A percentile compares a stretch with the other conserved stretches of the same genome.
Evolutionary conservation across 805 yeast genomes (phyloP).

Genomic region (Scheffersomyces spartinae): DNA sequence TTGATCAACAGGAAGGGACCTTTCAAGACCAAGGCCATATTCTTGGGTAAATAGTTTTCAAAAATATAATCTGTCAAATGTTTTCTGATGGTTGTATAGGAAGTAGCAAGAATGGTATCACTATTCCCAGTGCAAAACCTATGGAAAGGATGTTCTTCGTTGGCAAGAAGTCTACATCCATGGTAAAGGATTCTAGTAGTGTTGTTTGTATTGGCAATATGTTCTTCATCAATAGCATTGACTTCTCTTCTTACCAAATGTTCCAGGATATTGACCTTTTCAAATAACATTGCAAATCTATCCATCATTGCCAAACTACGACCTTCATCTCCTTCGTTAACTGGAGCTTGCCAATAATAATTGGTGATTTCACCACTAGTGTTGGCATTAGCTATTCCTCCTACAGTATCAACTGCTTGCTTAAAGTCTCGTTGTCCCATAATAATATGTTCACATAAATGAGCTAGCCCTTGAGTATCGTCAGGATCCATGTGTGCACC

Average conservation of each 20-base stretch:
- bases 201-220: constrained; percentile 36
- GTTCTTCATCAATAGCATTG: constrained; percentile 56
- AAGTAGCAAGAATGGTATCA: constrained; percentile 23
- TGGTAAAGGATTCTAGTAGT: constrained; percentile 43
- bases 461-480: constrained; percentile 72
- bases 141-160: constrained; percentile 38
- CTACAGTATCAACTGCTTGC: constrained; percentile 32
- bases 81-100: too few species aligned
- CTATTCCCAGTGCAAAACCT: constrained; percentile 57
- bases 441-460: constrained; percentile 73
- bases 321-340: constrained; percentile 12
- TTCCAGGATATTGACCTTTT: constrained; percentile 37
- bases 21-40: constrained; percentile 46
- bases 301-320: constrained; percentile 36
- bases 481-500: constrained; percentile 78
- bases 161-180: constrained; percentile 42
- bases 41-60: constrained; percentile 31
- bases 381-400: constrained; percentile 56
- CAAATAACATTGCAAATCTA: constrained; percentile 41
- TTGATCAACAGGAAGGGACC: constrained; percentile 57
- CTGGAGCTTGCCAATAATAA: constrained; percentile 52
- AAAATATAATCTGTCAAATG: constrained; percentile 34
- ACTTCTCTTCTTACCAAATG: constrained; percentile 38
- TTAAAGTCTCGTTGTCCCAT: constrained; percentile 43
- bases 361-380: constrained; percentile 61